Evolutionary conservation across 176 grass and related monocot species (phyloP).

Genomic region (Aegilops tauschii): DNA sequence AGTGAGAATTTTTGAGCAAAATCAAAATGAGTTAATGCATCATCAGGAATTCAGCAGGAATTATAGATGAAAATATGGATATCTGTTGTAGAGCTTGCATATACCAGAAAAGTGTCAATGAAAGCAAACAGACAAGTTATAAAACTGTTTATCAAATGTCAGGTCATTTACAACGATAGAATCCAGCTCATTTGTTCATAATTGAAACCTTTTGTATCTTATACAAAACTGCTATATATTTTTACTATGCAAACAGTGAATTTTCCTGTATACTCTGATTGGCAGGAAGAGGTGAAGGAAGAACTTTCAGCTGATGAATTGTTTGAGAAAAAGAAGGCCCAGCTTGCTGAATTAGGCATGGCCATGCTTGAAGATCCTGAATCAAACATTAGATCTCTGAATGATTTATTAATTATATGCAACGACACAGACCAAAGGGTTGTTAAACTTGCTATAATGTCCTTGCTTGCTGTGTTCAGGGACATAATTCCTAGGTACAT

Average conservation of each 20-base stretch:
- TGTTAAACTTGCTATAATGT: slow-evolving; percentile 84
- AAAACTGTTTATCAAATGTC: not conserved
- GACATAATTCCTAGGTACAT: slow-evolving; percentile 75
- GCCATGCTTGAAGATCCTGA: slow-evolving; percentile 92
- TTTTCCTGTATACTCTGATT: slow-evolving; percentile 11
- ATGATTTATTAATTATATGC: slow-evolving; percentile 77
- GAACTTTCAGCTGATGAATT: slow-evolving; percentile 93
- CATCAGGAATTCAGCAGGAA: not conserved
- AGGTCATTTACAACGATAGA: not conserved
- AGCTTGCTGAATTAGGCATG: slow-evolving; percentile 82
- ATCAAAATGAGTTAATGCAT: slow-evolving; percentile 12
- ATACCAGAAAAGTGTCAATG: not conserved
- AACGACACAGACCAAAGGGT: slow-evolving; percentile 72
- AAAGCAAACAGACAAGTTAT: not conserved
- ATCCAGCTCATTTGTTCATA: not conserved
- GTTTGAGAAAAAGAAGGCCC: slow-evolving; percentile 81
- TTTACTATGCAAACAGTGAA: not conserved
- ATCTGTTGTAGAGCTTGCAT: not conserved
- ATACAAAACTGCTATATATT: not conserved
- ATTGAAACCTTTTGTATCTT: not conserved
- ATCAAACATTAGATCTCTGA: slow-evolving; percentile 77
- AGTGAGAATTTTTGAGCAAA: not conserved
- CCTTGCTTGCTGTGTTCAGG: slow-evolving; percentile 90
- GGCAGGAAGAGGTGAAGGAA: slow-evolving; percentile 83
- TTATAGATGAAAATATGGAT: not conserved